Evolutionary conservation across 2,329 filamentous ascomycete species (phyloP).

Genomic region (Pseudogymnoascus sp.): DNA sequence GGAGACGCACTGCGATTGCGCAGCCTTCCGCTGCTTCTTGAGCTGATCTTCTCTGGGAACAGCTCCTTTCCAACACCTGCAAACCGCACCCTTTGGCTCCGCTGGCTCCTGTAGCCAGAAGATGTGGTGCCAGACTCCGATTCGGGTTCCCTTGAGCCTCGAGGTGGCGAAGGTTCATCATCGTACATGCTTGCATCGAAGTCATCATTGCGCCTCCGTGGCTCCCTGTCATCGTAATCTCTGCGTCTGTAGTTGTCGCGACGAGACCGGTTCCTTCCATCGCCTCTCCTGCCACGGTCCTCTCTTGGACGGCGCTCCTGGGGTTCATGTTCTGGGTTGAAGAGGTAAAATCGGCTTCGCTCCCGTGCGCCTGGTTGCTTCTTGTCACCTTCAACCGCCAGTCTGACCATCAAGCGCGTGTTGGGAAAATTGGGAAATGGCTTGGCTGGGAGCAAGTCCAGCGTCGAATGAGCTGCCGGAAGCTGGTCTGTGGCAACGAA

Average conservation of each 20-base stretch:
- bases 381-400: conserved; percentile 66
- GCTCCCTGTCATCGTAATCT: conserved; percentile 39
- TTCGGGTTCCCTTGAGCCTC: conserved; percentile 23
- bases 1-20: conserved; percentile 29
- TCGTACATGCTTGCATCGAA: conserved; percentile 81
- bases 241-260: conserved; percentile 55
- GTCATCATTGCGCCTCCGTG: conserved; percentile 33
- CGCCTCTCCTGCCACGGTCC: conserved; percentile 35
- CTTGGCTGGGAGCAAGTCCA: conserved; percentile 64
- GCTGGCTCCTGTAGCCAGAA: conserved; percentile 27
- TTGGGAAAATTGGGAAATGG: conserved; percentile 60
- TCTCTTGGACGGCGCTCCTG: conserved; percentile 59
- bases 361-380: conserved; percentile 73
- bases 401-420: conserved; percentile 60
- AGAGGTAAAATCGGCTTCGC: conserved; percentile 82
- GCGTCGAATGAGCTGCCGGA: conserved; percentile 33
- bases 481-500: conserved; percentile 44
- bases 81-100: conserved; percentile 15
- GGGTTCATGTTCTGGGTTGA: conserved; percentile 83
- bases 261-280: conserved; percentile 24
- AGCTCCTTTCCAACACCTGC: conserved; percentile 45
- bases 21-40: conserved; percentile 24
- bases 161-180: conserved; percentile 34
- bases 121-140: conserved; percentile 14
- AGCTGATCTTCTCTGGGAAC: conserved; percentile 41